These are phyloP conservation scores for Pythium monospermum DNA, from an alignment of 352 stramenopile genomes.

Conservation along the genomic window DNA sequence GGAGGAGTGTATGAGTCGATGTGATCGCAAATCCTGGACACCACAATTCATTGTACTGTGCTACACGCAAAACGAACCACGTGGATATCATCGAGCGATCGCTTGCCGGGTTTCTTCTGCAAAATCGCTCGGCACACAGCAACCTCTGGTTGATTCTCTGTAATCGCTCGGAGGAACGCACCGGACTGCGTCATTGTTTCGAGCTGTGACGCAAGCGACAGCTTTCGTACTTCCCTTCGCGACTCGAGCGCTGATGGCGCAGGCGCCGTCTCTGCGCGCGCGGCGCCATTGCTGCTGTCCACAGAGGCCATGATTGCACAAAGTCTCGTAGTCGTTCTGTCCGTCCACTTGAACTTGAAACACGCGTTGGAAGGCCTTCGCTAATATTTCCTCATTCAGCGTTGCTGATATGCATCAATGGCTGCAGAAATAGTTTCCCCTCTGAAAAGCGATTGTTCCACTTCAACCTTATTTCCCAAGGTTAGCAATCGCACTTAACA, in stretches of 20 bases:
- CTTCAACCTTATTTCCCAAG: no score
- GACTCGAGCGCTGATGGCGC: neutral
- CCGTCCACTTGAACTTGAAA: no score
- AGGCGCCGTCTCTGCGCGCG: neutral
- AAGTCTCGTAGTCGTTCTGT: neutral
- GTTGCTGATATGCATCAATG: neutral
- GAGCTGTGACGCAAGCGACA: slow-evolving; percentile 27
- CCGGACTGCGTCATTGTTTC: slow-evolving; percentile 23
- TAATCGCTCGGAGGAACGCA: slow-evolving; percentile 19
- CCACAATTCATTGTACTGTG: no score
- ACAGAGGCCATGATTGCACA: no score
- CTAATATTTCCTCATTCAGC: no score
- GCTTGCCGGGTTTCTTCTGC: slow-evolving; percentile 39
- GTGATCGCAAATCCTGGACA: no score
- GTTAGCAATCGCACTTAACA: no score
- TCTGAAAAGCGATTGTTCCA: neutral
- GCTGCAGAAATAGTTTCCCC: neutral
- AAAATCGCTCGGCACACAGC: slow-evolving; percentile 49
- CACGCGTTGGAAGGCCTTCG: no score
- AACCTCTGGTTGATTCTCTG: slow-evolving; percentile 46
- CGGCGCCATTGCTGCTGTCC: neutral
- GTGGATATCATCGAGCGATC: slow-evolving; percentile 71
- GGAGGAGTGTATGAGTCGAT: no score
- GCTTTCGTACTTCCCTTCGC: slow-evolving; percentile 4
- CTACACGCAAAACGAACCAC: slow-evolving; percentile 41